A percentile compares a stretch with the other conserved stretches of the same genome.
Evolutionary conservation across 306 rosid genomes (phyloP).

Genomic region (Carpinus viminea): DNA sequence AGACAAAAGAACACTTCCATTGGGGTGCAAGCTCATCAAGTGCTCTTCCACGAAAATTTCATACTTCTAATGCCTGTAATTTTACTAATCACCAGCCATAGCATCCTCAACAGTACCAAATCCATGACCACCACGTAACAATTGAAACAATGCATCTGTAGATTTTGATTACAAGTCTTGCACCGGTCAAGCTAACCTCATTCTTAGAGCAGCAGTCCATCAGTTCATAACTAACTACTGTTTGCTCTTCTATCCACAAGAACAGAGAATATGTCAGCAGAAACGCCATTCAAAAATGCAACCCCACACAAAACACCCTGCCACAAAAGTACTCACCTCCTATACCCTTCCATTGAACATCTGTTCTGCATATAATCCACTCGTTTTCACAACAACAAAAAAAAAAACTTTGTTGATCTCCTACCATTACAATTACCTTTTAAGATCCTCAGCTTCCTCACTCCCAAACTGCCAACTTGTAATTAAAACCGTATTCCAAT

Average conservation of each 20-base stretch:
- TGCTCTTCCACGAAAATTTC: background rate
- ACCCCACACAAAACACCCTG: background rate
- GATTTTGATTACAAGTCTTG: background rate
- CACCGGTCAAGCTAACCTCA: background rate
- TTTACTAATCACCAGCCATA: background rate
- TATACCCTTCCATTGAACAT: background rate
- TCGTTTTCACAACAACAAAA: too few species aligned
- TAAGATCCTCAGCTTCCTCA: background rate
- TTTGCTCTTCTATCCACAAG: background rate
- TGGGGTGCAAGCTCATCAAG: background rate
- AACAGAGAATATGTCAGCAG: background rate
- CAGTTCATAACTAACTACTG: background rate
- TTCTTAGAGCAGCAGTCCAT: background rate
- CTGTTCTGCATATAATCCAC: background rate
- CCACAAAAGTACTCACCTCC: background rate
- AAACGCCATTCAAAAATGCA: background rate
- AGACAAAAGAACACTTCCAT: too few species aligned
- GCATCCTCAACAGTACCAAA: background rate
- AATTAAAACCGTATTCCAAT: background rate
- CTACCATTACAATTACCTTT: background rate
- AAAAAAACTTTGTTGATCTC: too few species aligned
- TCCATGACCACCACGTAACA: background rate
- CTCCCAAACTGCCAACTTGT: background rate
- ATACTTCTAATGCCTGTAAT: background rate
- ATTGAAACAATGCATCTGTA: background rate